Evolutionary conservation across 1,139 yeast genomes (phyloP).

Genomic region (Yamadazyma trypodendri): DNA sequence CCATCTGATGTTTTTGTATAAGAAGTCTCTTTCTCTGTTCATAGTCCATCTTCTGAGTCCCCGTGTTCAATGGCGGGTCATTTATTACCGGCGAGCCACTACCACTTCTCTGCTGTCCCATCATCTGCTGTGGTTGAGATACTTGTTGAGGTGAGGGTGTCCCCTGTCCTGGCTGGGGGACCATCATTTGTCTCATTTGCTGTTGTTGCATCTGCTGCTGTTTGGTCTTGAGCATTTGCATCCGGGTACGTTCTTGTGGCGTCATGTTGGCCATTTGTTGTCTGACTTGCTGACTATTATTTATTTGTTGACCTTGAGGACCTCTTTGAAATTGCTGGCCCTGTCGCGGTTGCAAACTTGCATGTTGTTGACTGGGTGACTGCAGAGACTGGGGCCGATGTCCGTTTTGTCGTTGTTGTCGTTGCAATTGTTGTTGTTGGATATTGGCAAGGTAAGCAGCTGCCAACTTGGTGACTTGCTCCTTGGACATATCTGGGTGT

Average conservation of each 20-base stretch:
- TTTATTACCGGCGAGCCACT: constrained; percentile 16
- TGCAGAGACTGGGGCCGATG: constrained; percentile 11
- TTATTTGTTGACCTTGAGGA: constrained; percentile 22
- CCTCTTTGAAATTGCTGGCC: constrained; percentile 38
- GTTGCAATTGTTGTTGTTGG: constrained; percentile 49
- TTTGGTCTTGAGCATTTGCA: constrained; percentile 38
- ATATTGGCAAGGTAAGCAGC: constrained; percentile 65
- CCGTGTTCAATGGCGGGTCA: constrained; percentile 19
- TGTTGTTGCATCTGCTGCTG: constrained; percentile 28
- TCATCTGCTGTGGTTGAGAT: constrained; percentile 14
- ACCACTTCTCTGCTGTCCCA: constrained; percentile 12
- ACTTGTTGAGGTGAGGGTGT: constrained; percentile 2
- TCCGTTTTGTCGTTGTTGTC: constrained; percentile 29
- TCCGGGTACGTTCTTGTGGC: constrained; percentile 38
- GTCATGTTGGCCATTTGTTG: constrained; percentile 32
- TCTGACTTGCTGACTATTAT: constrained; percentile 14
- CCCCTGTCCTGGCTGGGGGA: constrained; percentile 11
- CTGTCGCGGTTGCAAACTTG: constrained; percentile 45
- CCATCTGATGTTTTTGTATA: constrained; percentile 26
- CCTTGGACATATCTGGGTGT: constrained; percentile 66
- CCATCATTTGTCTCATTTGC: constrained; percentile 12
- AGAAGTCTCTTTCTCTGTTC: constrained; percentile 28
- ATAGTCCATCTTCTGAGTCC: constrained; percentile 26
- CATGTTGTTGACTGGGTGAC: constrained; percentile 21
- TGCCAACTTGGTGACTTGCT: constrained; percentile 71